Conservation (phyloP, 768 basidiomycete genomes). For the Amyloporia xantha region DNA sequence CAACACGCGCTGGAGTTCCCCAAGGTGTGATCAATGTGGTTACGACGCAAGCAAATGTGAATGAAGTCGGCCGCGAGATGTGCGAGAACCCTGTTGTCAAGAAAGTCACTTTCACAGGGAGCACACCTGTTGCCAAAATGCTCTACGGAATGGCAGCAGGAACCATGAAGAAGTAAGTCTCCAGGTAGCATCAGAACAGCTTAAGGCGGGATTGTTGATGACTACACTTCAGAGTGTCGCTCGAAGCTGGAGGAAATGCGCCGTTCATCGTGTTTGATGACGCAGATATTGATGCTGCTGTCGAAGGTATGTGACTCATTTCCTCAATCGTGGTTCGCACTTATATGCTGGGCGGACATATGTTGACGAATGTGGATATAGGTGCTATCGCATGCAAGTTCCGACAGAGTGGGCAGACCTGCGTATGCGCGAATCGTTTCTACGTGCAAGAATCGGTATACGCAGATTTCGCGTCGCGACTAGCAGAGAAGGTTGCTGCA, state of each 20-base stretch:
- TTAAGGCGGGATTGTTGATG: too few species aligned
- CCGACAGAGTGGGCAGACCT: slow-evolving; percentile 77
- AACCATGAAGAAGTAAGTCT: slow-evolving; percentile 72
- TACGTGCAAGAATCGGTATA: slow-evolving; percentile 90
- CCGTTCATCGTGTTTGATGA: slow-evolving; percentile 98
- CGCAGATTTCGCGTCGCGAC: slow-evolving; percentile 83
- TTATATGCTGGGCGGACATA: too few species aligned
- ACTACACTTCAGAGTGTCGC: slow-evolving; percentile 43
- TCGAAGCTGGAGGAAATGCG: slow-evolving; percentile 92
- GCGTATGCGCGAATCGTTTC: slow-evolving; percentile 84
- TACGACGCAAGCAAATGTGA: slow-evolving; percentile 78
- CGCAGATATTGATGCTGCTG: slow-evolving; percentile 88
- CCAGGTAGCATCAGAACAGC: neutral
- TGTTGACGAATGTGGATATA: slow-evolving; percentile 18
- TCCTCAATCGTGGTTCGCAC: neutral
- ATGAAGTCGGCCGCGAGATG: slow-evolving; percentile 89
- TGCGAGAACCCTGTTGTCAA: slow-evolving; percentile 81
- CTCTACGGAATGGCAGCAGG: slow-evolving; percentile 67
- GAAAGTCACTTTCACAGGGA: slow-evolving; percentile 92
- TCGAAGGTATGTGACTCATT: slow-evolving; percentile 58
- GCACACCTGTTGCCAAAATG: slow-evolving; percentile 72
- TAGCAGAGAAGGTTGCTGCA: slow-evolving; percentile 74
- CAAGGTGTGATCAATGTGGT: slow-evolving; percentile 94
- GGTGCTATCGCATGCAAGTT: slow-evolving; percentile 77
- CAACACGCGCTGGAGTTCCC: slow-evolving; percentile 85